Conservation (phyloP, 768 basidiomycete genomes). For the Agaricus blazei region DNA sequence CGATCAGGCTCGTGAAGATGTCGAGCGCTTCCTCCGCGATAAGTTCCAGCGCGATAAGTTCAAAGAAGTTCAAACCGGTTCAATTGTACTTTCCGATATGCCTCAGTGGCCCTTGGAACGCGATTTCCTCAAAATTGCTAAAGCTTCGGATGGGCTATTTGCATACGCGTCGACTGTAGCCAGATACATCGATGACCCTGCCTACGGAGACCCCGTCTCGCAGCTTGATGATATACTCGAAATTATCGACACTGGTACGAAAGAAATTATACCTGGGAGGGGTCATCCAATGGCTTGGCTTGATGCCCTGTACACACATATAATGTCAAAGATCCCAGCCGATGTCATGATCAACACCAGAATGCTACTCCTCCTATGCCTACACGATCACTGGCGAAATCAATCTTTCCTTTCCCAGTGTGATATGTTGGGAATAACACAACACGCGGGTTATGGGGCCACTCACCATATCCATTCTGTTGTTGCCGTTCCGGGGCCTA, state of each 20-base stretch:
- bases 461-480: neutral
- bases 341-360: no score
- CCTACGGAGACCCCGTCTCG: neutral
- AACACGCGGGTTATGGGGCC: neutral
- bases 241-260: neutral
- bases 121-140: conserved; percentile 9
- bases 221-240: neutral
- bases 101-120: conserved; percentile 15
- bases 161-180: conserved; percentile 20
- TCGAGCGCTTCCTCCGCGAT: neutral
- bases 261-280: neutral
- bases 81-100: neutral
- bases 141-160: conserved; percentile 19
- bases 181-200: conserved; percentile 15
- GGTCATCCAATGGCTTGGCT: neutral
- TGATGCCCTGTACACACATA: neutral
- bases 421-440: no score
- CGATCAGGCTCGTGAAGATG: neutral
- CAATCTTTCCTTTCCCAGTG: no score
- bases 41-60: conserved; percentile 12
- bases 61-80: conserved; percentile 1
- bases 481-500: neutral
- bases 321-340: no score
- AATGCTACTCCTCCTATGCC: no score
- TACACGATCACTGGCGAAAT: no score